Evolutionary conservation across 2,329 filamentous ascomycete species (phyloP), one percentile per base, ranked within the genome.

Genomic region (Periconia digitata): DNA sequence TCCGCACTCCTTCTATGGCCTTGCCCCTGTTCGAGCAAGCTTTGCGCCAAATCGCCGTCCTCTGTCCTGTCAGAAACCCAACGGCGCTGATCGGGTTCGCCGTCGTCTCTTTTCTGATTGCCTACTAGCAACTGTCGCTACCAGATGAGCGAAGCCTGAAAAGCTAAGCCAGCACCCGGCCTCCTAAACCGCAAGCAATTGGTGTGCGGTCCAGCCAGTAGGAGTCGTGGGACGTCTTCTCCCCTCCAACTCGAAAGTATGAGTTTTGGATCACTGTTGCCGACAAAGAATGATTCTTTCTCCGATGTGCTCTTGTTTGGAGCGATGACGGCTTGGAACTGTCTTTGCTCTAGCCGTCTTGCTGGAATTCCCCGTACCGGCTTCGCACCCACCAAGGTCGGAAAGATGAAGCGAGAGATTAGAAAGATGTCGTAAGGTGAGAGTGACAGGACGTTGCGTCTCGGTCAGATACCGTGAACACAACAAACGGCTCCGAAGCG

Each of bases 1-100:
- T 63, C 59, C 62, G 59, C 62, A 56, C 50, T 56, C 51, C 54
- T 62, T 51, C 51, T 64, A 52, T 62, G 54, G 60, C 56, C 47
- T 50, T 50, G 50, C 47, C 55, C 53, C 46, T 50, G 56, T 56
- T 32, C 10, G 27, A 32, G 12, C 27, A 32, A 32, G 27, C 27
- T 32, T 32, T 15, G n/a, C 27, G 10, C 27, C 27, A 4, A 32
- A 10, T 32, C 10, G 27, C 27, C 5, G 27, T 15, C 27, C n/a
- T 4, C 8, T 32, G 27, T 32, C 10, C 60, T 63, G 56, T 58
- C 54, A 52, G 49, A 56, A 55, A 56, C 51, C 51, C 59, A 67
- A 64, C 60, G 59, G 58, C 55, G 60, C 59, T 45, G 62, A 58
- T 58, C 58, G 60, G 51, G 53, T 49, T 58, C 48, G 51, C 49